Base-by-base conservation (phyloP, 257 asterid genomes). In the Verbena officinalis region DNA sequence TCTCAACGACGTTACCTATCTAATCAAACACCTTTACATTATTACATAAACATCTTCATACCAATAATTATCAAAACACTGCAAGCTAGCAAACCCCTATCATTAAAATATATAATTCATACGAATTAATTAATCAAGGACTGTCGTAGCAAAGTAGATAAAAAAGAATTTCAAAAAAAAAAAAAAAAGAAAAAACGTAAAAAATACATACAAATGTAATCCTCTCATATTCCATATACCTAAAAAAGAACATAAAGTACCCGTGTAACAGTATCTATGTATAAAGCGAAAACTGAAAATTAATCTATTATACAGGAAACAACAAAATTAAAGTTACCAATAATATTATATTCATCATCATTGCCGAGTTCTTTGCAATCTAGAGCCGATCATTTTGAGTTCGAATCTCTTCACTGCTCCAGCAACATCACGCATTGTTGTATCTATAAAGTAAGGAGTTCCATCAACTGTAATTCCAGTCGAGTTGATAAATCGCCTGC, bases 391-490 rank as follows among this genome's bases (percentile, higher is more conserved):
- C 80, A 72, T 79, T 59, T 86, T 81, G 67, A 79, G 88, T 46
- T 89, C 96, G 33, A 86, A 89, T 48, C 86, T 76, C 73, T 89
- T 89, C 5, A 89, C 92, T 19, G 71, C 60, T 62, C 87, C 96
- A 12, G 93, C 95, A 13, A 73, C 67, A 3, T 76, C 69, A 10
- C 93, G 80, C 96, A 89, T 76, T 0, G 79, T 65, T 0, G 86
- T 59, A 64, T 89, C 96, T 75, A 81, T 6, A 5, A 73, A 52
- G 13, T 86, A 89, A 2, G 91, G 89, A 42, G 16, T 79, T 1
- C 75, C 78, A 57, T 83, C 89, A 2, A 84, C 19, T 13, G 77
- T 81, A 58, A 78, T 21, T 1, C 9, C 65, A 0, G 89, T 83
- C 17, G 77, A n/a, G 11, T 89, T 89, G 63, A 83, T 68, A 12